Percentiles rank a stretch among this genome's conserved stretches.
Evolutionary conservation across 2,329 filamentous ascomycete species (phyloP).

Genomic region (Penicillium decumbens): DNA sequence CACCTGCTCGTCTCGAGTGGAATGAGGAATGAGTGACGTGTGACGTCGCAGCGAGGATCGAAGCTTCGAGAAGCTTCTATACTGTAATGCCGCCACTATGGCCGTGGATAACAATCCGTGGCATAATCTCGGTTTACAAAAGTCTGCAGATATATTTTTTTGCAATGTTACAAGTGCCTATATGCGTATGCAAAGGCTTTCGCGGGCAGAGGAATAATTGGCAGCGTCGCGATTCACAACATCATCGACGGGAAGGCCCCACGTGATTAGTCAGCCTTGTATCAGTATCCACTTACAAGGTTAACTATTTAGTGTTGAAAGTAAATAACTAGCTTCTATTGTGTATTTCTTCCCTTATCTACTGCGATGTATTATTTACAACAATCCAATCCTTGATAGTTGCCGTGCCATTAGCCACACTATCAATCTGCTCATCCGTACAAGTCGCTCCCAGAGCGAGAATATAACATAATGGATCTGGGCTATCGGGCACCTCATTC

Average conservation of each 20-base stretch:
- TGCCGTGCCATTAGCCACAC: conserved; percentile 45
- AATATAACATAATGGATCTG: conserved; percentile 46
- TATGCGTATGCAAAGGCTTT: not conserved
- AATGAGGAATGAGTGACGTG: conserved; percentile 29
- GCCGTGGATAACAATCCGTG: not conserved
- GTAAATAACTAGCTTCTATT: too few species aligned
- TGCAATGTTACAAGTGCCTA: not conserved
- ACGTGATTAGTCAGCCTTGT: conserved; percentile 5
- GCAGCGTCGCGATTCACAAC: conserved; percentile 9
- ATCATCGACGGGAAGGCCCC: conserved; percentile 12
- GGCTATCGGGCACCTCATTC: conserved; percentile 41
- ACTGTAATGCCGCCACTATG: not conserved
- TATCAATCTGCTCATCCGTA: conserved; percentile 42
- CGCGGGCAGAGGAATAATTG: not conserved
- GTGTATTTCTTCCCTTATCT: not conserved
- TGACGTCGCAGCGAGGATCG: conserved; percentile 26
- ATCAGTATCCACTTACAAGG: conserved; percentile 1
- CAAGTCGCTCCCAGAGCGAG: conserved; percentile 39
- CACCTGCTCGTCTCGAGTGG: conserved; percentile 7
- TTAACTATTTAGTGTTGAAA: not conserved
- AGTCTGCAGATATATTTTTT: not conserved
- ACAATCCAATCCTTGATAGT: conserved; percentile 47
- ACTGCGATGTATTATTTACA: conserved; percentile 22
- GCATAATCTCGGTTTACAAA: not conserved
- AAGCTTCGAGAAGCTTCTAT: conserved; percentile 40